A percentile compares a stretch with the other conserved stretches of the same genome.
phyloP scores from a whole-genome alignment of 176 grass and related monocot genomes.

The Rhynchospora breviuscula region DNA sequence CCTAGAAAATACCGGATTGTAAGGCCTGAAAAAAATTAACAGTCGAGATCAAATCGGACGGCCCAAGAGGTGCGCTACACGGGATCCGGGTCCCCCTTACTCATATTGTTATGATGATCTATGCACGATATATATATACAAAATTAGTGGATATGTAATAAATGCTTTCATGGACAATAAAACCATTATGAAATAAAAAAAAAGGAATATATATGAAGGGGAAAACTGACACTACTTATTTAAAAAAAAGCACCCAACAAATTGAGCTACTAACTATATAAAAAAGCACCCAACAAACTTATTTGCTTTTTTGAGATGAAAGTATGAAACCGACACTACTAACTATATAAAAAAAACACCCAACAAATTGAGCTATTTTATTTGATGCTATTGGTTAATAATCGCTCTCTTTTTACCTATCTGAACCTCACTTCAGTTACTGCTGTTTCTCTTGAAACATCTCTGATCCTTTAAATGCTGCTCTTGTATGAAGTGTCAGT shows the following conservation, averaged over 20 bases:
- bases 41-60: too few relatives aligned
- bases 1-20: too few relatives aligned
- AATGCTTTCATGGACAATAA: not conserved
- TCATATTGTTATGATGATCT: not conserved
- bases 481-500: not conserved
- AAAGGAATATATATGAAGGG: not conserved
- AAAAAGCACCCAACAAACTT: too few relatives aligned
- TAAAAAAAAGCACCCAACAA: too few relatives aligned
- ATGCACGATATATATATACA: not conserved
- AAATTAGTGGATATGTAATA: not conserved
- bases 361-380: not conserved
- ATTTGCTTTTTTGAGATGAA: slow-evolving; percentile 1
- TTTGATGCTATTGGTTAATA: not conserved
- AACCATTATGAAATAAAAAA: not conserved
- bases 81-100: too few relatives aligned
- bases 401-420: not conserved
- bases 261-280: too few relatives aligned
- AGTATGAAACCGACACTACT: not conserved
- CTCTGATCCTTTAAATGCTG: slow-evolving; percentile 12
- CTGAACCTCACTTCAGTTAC: slow-evolving; percentile 8
- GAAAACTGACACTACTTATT: not conserved
- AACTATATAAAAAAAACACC: not conserved
- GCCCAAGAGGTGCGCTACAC: too few relatives aligned
- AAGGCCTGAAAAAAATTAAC: too few relatives aligned
- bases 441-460: not conserved